Evolutionary conservation across 2,329 filamentous ascomycete species (phyloP).

Genomic region (Beauveria asiatica): DNA sequence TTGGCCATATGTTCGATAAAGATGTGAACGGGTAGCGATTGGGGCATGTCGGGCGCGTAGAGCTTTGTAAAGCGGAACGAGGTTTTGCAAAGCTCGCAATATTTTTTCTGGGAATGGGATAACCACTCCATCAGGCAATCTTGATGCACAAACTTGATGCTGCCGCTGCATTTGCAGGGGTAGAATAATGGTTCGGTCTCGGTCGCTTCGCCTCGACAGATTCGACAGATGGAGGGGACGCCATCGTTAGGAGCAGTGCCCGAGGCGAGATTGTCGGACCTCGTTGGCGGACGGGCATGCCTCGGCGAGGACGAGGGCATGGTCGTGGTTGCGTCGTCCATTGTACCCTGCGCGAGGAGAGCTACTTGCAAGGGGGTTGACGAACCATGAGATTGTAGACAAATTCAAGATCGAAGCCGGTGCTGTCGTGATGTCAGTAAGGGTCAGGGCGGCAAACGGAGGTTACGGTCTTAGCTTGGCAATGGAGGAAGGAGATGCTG

Average conservation of each 20-base stretch:
- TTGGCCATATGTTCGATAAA: conserved; percentile 71
- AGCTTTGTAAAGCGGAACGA: conserved; percentile 97
- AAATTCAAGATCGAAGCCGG: neutral
- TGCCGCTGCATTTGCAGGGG: conserved; percentile 97
- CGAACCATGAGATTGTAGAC: neutral
- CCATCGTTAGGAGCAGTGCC: conserved; percentile 19
- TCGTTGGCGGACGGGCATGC: conserved; percentile 18
- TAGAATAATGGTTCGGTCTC: conserved; percentile 83
- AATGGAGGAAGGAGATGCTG: neutral
- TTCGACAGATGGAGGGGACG: conserved; percentile 76
- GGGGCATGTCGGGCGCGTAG: conserved; percentile 90
- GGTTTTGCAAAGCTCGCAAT: conserved; percentile 99
- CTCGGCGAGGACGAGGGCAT: conserved; percentile 15
- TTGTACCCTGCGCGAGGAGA: conserved; percentile 9
- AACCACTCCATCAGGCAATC: conserved; percentile 98
- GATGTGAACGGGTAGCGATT: conserved; percentile 67
- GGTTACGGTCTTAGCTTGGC: neutral
- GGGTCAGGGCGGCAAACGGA: neutral
- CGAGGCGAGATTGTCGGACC: conserved; percentile 17
- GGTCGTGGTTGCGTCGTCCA: conserved; percentile 19
- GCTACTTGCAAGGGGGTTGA: neutral
- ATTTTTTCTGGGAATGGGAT: conserved; percentile 97
- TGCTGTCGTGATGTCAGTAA: neutral
- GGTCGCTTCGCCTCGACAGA: conserved; percentile 85
- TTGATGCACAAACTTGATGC: conserved; percentile 97